These are phyloP conservation scores for Xylaria intraflava DNA, from an alignment of 495 filamentous ascomycete genomes.

Conservation along the genomic window DNA sequence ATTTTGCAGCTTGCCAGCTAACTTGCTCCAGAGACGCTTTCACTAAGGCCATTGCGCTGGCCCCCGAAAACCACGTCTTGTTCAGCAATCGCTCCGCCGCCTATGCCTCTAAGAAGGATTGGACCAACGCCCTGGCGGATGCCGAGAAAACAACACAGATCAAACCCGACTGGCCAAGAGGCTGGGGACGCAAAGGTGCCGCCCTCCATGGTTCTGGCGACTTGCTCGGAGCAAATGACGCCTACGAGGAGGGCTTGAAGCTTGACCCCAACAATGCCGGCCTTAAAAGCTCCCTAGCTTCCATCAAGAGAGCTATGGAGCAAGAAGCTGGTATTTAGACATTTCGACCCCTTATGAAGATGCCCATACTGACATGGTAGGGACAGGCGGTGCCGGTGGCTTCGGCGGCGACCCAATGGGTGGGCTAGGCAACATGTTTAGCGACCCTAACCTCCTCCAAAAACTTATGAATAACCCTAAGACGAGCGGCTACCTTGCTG, in stretches of 20 bases:
- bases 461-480: constrained; percentile 93
- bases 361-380: neutral
- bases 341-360: neutral
- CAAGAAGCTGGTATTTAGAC: constrained; percentile 55
- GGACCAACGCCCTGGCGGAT: constrained; percentile 76
- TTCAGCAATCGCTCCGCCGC: constrained; percentile 97
- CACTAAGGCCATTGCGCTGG: constrained; percentile 83
- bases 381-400: constrained; percentile 36
- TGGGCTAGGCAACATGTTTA: constrained; percentile 86
- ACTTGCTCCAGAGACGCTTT: constrained; percentile 68
- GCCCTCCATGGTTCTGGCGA: constrained; percentile 83
- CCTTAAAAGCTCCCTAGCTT: constrained; percentile 76
- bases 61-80: constrained; percentile 85
- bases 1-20: neutral
- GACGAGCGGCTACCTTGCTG: constrained; percentile 76
- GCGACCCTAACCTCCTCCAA: constrained; percentile 77
- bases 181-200: constrained; percentile 85
- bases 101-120: constrained; percentile 87
- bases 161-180: constrained; percentile 98
- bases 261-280: constrained; percentile 86
- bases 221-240: constrained; percentile 74
- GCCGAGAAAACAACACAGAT: constrained; percentile 86
- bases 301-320: constrained; percentile 83
- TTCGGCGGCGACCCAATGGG: constrained; percentile 51
- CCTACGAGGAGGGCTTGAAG: constrained; percentile 88